Evolutionary conservation across 1,284 basidiomycete genomes (phyloP).

Genomic region (Pseudozyma thailandica): DNA sequence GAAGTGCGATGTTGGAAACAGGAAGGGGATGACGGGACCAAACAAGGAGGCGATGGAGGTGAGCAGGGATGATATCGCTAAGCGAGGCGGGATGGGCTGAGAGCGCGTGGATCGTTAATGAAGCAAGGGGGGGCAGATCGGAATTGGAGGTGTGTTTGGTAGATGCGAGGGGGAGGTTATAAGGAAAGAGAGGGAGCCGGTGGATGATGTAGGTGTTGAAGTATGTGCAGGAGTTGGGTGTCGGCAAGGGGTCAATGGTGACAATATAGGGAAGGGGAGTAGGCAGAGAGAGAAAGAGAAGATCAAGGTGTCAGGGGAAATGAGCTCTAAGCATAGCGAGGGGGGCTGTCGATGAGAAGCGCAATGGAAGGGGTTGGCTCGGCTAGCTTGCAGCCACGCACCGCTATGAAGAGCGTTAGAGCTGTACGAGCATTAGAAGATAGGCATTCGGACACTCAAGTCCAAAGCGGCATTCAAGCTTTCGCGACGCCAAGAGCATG

Average conservation of each 20-base stretch:
- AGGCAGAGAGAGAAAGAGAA: constrained; percentile 22
- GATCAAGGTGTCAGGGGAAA: background rate
- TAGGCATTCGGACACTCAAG: background rate
- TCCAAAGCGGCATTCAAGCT: constrained; percentile 15
- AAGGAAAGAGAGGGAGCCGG: constrained; percentile 25
- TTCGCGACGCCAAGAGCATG: constrained; percentile 13
- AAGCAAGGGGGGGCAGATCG: constrained; percentile 43
- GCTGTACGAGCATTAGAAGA: background rate
- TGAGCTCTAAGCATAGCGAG: constrained; percentile 14
- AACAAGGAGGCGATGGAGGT: constrained; percentile 21
- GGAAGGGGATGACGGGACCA: constrained; percentile 13
- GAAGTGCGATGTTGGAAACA: background rate
- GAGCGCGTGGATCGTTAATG: constrained; percentile 33
- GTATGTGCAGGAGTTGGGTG: constrained; percentile 30
- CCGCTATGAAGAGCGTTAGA: constrained; percentile 3
- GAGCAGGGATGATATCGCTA: constrained; percentile 7
- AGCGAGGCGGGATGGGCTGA: constrained; percentile 33
- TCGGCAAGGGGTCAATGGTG: constrained; percentile 34
- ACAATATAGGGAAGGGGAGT: constrained; percentile 8
- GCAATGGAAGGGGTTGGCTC: constrained; percentile 25
- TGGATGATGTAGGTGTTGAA: constrained; percentile 10
- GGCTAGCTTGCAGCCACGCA: constrained; percentile 14
- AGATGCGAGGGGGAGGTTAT: constrained; percentile 47
- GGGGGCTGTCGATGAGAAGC: constrained; percentile 26
- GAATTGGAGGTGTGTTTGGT: constrained; percentile 44